A percentile compares a stretch with the other conserved stretches of the same genome.
Evolutionary conservation across 768 basidiomycete genomes (phyloP).

Genomic region (Udeniomyces megalosporus): DNA sequence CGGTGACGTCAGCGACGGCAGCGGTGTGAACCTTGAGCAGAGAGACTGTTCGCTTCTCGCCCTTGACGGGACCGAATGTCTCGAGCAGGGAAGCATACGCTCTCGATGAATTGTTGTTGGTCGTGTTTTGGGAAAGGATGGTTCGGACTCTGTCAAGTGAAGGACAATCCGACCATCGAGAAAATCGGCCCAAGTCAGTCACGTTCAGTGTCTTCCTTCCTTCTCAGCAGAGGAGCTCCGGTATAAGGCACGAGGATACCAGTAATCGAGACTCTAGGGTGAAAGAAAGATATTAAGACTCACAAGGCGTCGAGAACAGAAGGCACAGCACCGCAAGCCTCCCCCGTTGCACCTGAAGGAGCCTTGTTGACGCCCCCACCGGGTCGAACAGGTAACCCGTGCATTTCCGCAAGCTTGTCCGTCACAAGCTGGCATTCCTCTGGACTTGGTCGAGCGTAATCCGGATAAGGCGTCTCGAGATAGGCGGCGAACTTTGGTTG

Average conservation of each 20-base stretch:
- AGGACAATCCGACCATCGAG: neutral
- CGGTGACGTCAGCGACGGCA: neutral
- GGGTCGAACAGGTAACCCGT: conserved; percentile 6
- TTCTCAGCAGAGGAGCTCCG: no score
- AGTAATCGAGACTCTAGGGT: no score
- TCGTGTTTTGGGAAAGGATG: conserved; percentile 14
- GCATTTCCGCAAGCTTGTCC: neutral
- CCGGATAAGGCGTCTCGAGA: conserved; percentile 1
- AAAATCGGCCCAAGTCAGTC: neutral
- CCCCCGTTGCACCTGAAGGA: neutral
- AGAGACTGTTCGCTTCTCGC: neutral
- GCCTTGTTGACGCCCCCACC: neutral
- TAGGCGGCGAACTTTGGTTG: conserved; percentile 11
- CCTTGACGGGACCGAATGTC: neutral
- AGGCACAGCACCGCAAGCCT: conserved; percentile 10
- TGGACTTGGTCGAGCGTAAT: neutral
- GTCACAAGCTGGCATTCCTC: conserved; percentile 8
- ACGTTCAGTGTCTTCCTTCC: neutral
- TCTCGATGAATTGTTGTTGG: conserved; percentile 12
- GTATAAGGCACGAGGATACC: no score
- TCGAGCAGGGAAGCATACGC: conserved; percentile 11
- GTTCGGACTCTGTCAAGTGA: conserved; percentile 3
- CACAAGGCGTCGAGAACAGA: conserved; percentile 14
- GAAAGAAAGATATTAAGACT: neutral
- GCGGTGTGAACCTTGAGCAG: neutral